A percentile compares a stretch with the other conserved stretches of the same genome.
Evolutionary conservation across 106 monocot species (phyloP).

Genomic region (Dactylorhiza incarnata): DNA sequence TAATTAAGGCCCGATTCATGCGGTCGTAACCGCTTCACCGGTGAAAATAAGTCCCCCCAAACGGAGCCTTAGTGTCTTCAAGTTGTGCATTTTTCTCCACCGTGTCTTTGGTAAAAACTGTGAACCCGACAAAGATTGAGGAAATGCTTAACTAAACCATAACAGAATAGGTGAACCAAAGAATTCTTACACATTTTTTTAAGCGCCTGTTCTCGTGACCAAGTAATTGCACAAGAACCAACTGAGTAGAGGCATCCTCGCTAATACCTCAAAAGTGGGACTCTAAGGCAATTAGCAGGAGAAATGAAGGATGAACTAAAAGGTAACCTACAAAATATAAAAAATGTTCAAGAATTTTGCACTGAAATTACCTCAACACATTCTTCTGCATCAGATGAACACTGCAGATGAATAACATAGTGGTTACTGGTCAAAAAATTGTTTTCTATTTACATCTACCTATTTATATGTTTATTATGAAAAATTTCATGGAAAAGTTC

Average conservation of each 20-base stretch:
- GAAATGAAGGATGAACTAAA: neutral
- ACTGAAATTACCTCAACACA: slow-evolving; percentile 1
- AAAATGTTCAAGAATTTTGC: neutral
- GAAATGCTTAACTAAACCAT: neutral
- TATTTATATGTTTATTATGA: neutral
- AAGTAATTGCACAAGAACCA: slow-evolving; percentile 32
- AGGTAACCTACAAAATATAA: neutral
- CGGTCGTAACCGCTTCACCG: too few species aligned
- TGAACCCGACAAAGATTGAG: slow-evolving; percentile 7
- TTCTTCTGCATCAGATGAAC: slow-evolving; percentile 8
- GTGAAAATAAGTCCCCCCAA: too few species aligned
- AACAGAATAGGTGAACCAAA: slow-evolving; percentile 9
- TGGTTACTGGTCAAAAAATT: neutral
- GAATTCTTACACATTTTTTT: slow-evolving; percentile 25
- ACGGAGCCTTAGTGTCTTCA: too few species aligned
- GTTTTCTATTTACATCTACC: neutral
- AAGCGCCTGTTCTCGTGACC: slow-evolving; percentile 20
- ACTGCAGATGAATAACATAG: slow-evolving; percentile 6
- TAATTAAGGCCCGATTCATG: too few species aligned
- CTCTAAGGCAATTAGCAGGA: neutral
- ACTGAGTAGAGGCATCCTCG: slow-evolving; percentile 36
- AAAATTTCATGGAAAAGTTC: neutral
- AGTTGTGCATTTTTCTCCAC: neutral
- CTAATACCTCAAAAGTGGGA: slow-evolving; percentile 9
- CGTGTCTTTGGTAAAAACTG: slow-evolving; percentile 11